Evolutionary conservation across 2,329 filamentous ascomycete genomes (phyloP).

Genomic region (Fusarium fujikuroi): DNA sequence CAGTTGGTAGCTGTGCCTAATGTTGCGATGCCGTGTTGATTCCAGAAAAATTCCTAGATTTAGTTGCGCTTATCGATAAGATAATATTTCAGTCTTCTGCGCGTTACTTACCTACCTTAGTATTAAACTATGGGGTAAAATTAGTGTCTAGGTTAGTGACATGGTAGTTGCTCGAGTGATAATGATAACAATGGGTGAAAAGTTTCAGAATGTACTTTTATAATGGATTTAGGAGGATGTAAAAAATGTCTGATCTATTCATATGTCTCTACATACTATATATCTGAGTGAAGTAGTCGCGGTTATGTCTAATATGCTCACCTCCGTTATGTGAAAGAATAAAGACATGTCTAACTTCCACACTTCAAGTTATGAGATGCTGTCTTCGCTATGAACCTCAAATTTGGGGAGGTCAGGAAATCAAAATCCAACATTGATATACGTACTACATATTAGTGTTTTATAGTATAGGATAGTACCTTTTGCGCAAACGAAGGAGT

Average conservation of each 20-base stretch:
- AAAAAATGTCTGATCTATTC: not conserved
- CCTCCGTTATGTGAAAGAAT: not conserved
- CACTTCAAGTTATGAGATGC: too few relatives aligned
- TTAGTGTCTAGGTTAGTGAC: not conserved
- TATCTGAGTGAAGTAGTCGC: not conserved
- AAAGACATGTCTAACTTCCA: not conserved
- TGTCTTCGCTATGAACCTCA: not conserved
- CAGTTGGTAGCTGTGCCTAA: slow-evolving; percentile 18
- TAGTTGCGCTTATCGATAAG: slow-evolving; percentile 44
- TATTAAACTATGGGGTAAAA: not conserved
- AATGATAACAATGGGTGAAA: not conserved
- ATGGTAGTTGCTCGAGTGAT: not conserved
- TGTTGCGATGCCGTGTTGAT: slow-evolving; percentile 33
- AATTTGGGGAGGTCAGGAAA: not conserved
- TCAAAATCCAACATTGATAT: not conserved
- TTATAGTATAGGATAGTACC: too few relatives aligned
- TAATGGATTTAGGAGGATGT: not conserved
- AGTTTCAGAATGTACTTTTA: not conserved
- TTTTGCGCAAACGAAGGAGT: not conserved
- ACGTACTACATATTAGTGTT: too few relatives aligned
- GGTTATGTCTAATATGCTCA: not conserved
- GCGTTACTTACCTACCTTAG: not conserved
- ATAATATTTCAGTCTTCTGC: not conserved
- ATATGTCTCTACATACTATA: not conserved
- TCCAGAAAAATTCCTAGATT: slow-evolving; percentile 43